Conservation (phyloP, 352 stramenopile genomes). For the Phytophthora quininea region DNA sequence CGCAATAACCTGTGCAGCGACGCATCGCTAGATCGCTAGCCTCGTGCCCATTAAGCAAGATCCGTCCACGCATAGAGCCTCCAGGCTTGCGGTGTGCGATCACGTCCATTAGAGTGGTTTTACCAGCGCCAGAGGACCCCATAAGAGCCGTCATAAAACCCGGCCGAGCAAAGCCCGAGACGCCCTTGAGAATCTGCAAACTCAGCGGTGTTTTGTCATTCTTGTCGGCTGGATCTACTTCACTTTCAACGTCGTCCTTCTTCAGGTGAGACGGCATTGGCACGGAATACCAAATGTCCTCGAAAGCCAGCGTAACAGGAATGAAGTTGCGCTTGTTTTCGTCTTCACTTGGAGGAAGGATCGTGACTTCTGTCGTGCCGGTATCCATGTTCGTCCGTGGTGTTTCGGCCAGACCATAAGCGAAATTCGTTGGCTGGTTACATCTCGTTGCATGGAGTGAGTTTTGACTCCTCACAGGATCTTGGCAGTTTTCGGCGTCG, state of each 20-base stretch:
- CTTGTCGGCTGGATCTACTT: not conserved
- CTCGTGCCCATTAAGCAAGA: constrained; percentile 59
- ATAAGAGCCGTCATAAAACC: constrained; percentile 68
- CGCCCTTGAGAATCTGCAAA: constrained; percentile 80
- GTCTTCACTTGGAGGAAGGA: constrained; percentile 6
- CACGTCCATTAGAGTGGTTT: constrained; percentile 47
- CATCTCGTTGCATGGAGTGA: not conserved
- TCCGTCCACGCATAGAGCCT: constrained; percentile 43
- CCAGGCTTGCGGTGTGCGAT: constrained; percentile 47
- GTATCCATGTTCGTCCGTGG: constrained; percentile 10
- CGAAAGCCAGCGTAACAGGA: constrained; percentile 49
- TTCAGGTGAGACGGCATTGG: constrained; percentile 39
- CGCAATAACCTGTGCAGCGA: constrained; percentile 54
- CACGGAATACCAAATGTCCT: constrained; percentile 49
- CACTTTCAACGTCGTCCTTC: not conserved
- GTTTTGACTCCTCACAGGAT: not conserved
- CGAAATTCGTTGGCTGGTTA: constrained; percentile 6
- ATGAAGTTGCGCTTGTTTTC: constrained; percentile 32
- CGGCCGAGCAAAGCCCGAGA: constrained; percentile 59
- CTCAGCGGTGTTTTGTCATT: not conserved
- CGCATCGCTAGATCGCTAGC: constrained; percentile 53
- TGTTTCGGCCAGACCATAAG: constrained; percentile 34
- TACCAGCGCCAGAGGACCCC: constrained; percentile 56
- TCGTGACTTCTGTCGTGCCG: constrained; percentile 19
- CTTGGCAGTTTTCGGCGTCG: not conserved